Conservation (phyloP, 805 yeast genomes). For the Ascoidea rubescens region DNA sequence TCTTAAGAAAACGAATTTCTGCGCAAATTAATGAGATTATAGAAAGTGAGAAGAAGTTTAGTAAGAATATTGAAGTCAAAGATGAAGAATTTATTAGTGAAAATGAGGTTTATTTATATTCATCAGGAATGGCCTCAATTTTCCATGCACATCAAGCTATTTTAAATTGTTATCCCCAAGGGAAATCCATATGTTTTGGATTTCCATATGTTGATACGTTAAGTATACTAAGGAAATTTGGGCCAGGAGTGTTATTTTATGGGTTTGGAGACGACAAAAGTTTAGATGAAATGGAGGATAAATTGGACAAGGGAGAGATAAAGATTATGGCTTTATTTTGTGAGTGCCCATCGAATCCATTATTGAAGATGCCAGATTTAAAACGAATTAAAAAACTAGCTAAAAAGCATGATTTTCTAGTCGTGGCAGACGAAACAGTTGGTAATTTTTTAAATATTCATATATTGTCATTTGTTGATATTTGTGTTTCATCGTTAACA, state of each 20-base stretch:
- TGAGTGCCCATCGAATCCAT: slow-evolving; percentile 94
- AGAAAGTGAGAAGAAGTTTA: too few species aligned
- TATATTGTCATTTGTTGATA: slow-evolving; percentile 71
- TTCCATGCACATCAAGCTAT: slow-evolving; percentile 63
- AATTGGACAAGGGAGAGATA: slow-evolving; percentile 39
- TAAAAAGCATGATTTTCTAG: slow-evolving; percentile 54
- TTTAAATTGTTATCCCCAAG: slow-evolving; percentile 18
- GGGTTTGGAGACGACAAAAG: slow-evolving; percentile 69
- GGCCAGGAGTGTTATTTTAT: slow-evolving; percentile 78
- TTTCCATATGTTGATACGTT: slow-evolving; percentile 92
- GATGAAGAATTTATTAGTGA: slow-evolving; percentile 17
- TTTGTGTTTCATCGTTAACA: slow-evolving; percentile 76
- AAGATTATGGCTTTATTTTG: slow-evolving; percentile 69
- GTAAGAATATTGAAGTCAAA: not conserved
- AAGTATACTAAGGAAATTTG: slow-evolving; percentile 76
- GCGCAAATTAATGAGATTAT: slow-evolving; percentile 37
- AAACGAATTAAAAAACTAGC: slow-evolving; percentile 50
- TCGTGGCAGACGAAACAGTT: slow-evolving; percentile 88
- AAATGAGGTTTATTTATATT: slow-evolving; percentile 69
- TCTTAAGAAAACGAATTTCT: slow-evolving; percentile 64
- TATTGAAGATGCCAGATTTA: slow-evolving; percentile 74
- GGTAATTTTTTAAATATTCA: slow-evolving; percentile 83
- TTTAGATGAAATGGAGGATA: slow-evolving; percentile 46
- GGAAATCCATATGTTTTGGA: slow-evolving; percentile 84
- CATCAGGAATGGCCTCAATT: slow-evolving; percentile 89